Base-by-base conservation (phyloP, 768 basidiomycete genomes). In the Cystofilobasidium ferigula region DNA sequence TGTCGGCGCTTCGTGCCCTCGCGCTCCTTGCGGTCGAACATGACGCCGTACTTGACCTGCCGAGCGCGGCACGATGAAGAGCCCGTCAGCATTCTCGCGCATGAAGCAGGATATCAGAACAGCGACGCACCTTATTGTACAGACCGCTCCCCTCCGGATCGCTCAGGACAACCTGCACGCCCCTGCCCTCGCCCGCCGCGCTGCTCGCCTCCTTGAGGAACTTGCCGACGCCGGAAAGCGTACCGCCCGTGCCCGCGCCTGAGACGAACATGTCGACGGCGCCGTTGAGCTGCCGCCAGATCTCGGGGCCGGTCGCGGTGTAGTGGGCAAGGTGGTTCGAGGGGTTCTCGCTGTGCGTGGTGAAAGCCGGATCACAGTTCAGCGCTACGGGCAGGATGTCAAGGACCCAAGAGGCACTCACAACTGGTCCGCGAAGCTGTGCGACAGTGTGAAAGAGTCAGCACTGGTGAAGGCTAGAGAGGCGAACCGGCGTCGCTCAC, bases 91-190 rank as follows among this genome's bases (percentile, higher is more conserved):
- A 28, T 0, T 28, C 10, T 36, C 12, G 30, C 26, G 24, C 2
- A 32, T 6, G 45, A 24, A 51, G 35, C 12, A 34, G 12, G 24
- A 28, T 10, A 14, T 26, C 26, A 51, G 26, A 57, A 20, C 32
- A 14, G 60, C 54, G 26, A 42, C n/a, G 59, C 53, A 86, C 89
- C 81, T 94, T 95, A 77, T 97, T 97, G 76, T 86, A 95, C 59
- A 99, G 77, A 1, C 95, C 95, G 71, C 89, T 92, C 12, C 94
- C 74, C 71, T 93, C 86, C 0, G 93, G 92, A 76, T 99, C 95
- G 14, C 88, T 82, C 58, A 99, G 80, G 7, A 85, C 85, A 14
- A 98, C 81, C 16, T 82, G 72, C 14, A 67, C 34, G 58, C 22
- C 53, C 38, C 32, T 28, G 35, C 59, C 60, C 8, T 40, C 28